phyloP scores from a whole-genome alignment of 257 asterid species.

The Nicotiana attenuata region DNA sequence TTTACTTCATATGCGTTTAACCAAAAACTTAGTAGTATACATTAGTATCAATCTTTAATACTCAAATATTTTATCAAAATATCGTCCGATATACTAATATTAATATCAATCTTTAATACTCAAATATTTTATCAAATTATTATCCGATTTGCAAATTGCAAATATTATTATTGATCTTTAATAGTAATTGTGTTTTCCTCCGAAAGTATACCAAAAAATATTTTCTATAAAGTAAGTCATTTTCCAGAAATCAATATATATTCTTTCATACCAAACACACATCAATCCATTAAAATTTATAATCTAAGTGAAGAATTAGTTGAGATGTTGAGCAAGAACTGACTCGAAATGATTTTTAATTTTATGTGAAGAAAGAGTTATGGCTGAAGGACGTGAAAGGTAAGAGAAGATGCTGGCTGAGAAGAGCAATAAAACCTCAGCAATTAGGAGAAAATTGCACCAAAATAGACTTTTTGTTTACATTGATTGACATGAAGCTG shows the following conservation, averaged over 20 bases:
- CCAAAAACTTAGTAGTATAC: too few relatives aligned
- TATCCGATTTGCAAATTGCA: neutral
- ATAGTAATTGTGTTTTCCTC: too few relatives aligned
- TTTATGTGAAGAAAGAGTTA: constrained; percentile 30
- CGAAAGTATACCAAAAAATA: neutral
- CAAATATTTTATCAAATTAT: neutral
- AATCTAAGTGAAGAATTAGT: too few relatives aligned
- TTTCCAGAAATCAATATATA: too few relatives aligned
- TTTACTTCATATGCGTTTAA: too few relatives aligned
- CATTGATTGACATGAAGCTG: constrained; percentile 43
- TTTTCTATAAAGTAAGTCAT: neutral
- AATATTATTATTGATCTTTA: too few relatives aligned
- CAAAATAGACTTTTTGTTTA: constrained; percentile 25
- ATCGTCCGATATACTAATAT: too few relatives aligned
- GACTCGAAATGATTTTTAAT: neutral
- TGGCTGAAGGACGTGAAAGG: constrained; percentile 35
- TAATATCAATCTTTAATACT: too few relatives aligned
- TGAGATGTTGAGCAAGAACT: neutral
- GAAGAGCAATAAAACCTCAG: constrained; percentile 27
- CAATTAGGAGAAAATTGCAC: constrained; percentile 9
- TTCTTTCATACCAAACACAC: too few relatives aligned
- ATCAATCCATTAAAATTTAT: too few relatives aligned
- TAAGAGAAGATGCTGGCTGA: constrained; percentile 43
- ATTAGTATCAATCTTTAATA: too few relatives aligned
- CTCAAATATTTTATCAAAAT: neutral